A percentile compares a stretch with the other conserved stretches of the same genome.
Conservation (phyloP, 495 filamentous ascomycete genomes). For the Aspergillus homomorphus region DNA sequence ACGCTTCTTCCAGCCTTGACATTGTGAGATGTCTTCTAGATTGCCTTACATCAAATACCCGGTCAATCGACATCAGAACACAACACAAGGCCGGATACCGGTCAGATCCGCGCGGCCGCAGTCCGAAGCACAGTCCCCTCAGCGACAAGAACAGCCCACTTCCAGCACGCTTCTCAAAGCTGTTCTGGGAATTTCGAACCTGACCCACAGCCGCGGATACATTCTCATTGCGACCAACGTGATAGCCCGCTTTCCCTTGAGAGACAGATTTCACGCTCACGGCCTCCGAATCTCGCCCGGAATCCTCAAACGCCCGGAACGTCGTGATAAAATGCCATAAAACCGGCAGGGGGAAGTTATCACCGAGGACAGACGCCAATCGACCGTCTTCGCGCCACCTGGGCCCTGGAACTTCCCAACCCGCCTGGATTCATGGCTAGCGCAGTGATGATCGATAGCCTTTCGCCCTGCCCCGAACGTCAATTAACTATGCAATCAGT, state of each 20-base stretch:
- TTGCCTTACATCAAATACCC: neutral
- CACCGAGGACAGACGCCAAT: conserved; percentile 8
- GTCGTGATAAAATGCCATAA: conserved; percentile 31
- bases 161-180: conserved; percentile 26
- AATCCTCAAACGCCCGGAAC: conserved; percentile 20
- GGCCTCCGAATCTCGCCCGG: conserved; percentile 21
- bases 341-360: conserved; percentile 24
- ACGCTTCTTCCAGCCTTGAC: too few species aligned
- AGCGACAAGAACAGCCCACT: conserved; percentile 17
- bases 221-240: conserved; percentile 13
- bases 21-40: too few species aligned
- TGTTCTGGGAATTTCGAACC: conserved; percentile 10
- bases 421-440: conserved; percentile 29
- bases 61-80: neutral
- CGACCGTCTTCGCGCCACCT: conserved; percentile 16
- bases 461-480: conserved; percentile 14
- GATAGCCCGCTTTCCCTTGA: conserved; percentile 21
- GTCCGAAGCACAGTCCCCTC: conserved; percentile 16
- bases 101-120: neutral
- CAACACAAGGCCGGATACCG: too few species aligned
- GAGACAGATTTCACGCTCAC: conserved; percentile 20
- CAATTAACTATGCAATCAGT: neutral
- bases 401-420: conserved; percentile 20
- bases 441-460: conserved; percentile 19
- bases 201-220: conserved; percentile 9